These are phyloP conservation scores for Caulochytrium protostelioides DNA, from an alignment of 371 early-diverging fungal species.

Conservation along the genomic window DNA sequence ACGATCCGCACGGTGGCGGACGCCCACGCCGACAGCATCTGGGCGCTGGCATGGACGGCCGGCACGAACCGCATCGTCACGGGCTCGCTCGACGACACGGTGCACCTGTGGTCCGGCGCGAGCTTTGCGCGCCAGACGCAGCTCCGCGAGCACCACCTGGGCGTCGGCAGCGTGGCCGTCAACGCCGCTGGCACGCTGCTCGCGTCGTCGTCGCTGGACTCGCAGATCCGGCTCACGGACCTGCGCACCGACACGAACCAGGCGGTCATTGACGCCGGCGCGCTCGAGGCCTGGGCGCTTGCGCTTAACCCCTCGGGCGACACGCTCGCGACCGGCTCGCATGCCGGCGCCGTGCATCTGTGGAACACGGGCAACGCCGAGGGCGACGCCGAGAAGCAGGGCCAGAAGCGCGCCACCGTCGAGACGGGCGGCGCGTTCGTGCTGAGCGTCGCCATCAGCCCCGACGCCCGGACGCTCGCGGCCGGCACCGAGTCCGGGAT, in stretches of 20 bases:
- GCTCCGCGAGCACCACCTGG: not conserved
- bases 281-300: slow-evolving; percentile 54
- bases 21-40: slow-evolving; percentile 66
- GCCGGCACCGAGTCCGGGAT: slow-evolving; percentile 55
- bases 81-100: slow-evolving; percentile 50
- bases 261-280: slow-evolving; percentile 40
- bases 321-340: slow-evolving; percentile 46
- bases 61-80: slow-evolving; percentile 40
- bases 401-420: slow-evolving; percentile 14
- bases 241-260: slow-evolving; percentile 23
- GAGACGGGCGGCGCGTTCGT: slow-evolving; percentile 51
- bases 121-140: not conserved
- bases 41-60: slow-evolving; percentile 55
- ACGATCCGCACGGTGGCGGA: no score
- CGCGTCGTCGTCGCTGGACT: slow-evolving; percentile 54
- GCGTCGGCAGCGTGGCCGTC: not conserved
- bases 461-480: slow-evolving; percentile 51
- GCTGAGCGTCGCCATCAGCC: slow-evolving; percentile 55
- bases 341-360: slow-evolving; percentile 43
- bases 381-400: slow-evolving; percentile 14
- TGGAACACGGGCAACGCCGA: slow-evolving; percentile 43
- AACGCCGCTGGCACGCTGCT: slow-evolving; percentile 21
- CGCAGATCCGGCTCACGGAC: slow-evolving; percentile 58
- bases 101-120: slow-evolving; percentile 51
- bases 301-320: slow-evolving; percentile 49